Base-by-base conservation (phyloP, 768 basidiomycete species). In the Mycena metata region DNA sequence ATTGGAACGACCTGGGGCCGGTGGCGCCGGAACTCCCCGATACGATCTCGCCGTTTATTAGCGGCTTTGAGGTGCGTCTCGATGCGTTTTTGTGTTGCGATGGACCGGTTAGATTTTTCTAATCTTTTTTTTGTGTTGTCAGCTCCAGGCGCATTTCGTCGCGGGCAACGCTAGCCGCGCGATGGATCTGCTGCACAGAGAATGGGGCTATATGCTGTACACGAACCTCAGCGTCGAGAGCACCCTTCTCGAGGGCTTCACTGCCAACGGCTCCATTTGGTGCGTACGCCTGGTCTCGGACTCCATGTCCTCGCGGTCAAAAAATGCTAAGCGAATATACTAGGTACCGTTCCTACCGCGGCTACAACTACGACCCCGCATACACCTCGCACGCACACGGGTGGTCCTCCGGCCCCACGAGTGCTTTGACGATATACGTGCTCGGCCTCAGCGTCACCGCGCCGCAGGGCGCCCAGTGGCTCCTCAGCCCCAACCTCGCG, bases 341-440 rank as follows among this genome's bases (percentile, higher is more conserved):
- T n/a, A 85, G 87, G 30, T 89, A 89, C 70, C 86, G 88, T 21
- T 82, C 81, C 3, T 81, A 86, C 69, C 75, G 76, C 21, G 88
- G 88, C 6, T 89, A 89, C 78, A 85, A 86, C 75, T 81, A 84
- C 75, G 88, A 89, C 70, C 79, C 86, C 0, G 81, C 88, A 0
- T 89, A 88, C 75, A 89, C 86, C 10, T 86, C 84, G n/a, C 88
- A 89, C 72, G 77, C 86, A 2, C 88, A 89, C 70, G 88, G 88
- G 6, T 89, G 88, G 88, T 85, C 84, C 64, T 79, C 87, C 0
- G 88, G 88, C 0, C 86, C 88, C 0, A 89, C 88, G 0, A 84
- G 86, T 7, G 86, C 87, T 7, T 77, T 89, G 13, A 88, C 87
- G 2, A 86, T 85, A 76, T 88, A 88, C 72, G 81, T 89, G 35